Percentiles rank a stretch among this genome's conserved stretches.
Evolutionary conservation across 1,284 basidiomycete genomes (phyloP).

Genomic region (Ceratobasidium sp.): DNA sequence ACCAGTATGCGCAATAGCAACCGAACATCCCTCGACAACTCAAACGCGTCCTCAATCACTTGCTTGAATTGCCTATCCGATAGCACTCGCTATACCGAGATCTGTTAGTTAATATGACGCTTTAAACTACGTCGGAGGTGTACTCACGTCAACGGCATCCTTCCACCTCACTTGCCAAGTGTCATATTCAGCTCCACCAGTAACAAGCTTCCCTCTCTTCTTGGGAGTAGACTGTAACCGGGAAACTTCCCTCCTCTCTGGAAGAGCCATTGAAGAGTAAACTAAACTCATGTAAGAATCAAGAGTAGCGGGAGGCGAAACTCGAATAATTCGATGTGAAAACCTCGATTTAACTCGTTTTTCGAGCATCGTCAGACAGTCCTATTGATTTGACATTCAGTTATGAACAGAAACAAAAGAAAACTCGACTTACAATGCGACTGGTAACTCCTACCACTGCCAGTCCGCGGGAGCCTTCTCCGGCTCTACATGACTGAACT

Average conservation of each 20-base stretch:
- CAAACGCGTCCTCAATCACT: conserved; percentile 40
- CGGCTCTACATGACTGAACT: conserved; percentile 72
- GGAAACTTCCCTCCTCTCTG: not conserved
- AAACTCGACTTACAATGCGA: conserved; percentile 66
- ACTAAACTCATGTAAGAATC: conserved; percentile 49
- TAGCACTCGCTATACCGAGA: conserved; percentile 19
- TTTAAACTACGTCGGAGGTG: not conserved
- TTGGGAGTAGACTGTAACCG: conserved; percentile 13
- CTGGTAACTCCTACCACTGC: conserved; percentile 87
- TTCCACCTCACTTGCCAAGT: conserved; percentile 72
- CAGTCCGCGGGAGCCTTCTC: conserved; percentile 71
- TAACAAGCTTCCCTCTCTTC: conserved; percentile 10
- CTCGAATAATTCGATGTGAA: conserved; percentile 88
- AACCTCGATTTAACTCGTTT: conserved; percentile 97
- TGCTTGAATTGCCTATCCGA: conserved; percentile 22
- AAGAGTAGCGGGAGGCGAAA: conserved; percentile 69
- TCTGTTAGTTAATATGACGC: not conserved
- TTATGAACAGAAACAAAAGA: not conserved
- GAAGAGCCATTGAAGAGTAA: not conserved
- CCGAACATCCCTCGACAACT: conserved; percentile 47
- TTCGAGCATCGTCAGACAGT: conserved; percentile 90
- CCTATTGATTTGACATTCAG: conserved; percentile 56
- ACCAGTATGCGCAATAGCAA: conserved; percentile 47
- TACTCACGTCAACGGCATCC: conserved; percentile 69
- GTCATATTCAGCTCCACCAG: conserved; percentile 53